Conservation (phyloP, 768 basidiomycete species). For the Boletus subcaerulescens region DNA sequence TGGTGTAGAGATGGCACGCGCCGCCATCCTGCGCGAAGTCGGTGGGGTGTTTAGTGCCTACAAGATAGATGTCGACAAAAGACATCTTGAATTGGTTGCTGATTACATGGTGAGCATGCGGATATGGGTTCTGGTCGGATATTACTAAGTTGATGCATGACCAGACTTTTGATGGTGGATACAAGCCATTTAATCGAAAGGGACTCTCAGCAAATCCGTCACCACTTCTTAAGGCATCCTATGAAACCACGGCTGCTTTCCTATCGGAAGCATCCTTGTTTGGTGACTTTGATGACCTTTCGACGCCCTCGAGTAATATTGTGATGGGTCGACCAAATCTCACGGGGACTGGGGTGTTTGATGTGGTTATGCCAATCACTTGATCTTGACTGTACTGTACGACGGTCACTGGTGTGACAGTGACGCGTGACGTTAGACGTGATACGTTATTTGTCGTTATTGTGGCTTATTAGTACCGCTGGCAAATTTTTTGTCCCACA, state of each 20-base stretch:
- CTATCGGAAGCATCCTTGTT: constrained; percentile 90
- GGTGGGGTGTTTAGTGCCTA: constrained; percentile 90
- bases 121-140: not conserved
- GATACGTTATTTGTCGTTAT: constrained; percentile 24
- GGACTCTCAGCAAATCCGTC: constrained; percentile 92
- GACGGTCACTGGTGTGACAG: constrained; percentile 2
- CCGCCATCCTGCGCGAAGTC: constrained; percentile 88
- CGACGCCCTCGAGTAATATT: constrained; percentile 87
- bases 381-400: not conserved
- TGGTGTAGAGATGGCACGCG: constrained; percentile 95
- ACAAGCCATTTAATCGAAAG: constrained; percentile 96
- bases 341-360: constrained; percentile 96
- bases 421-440: not conserved
- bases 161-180: constrained; percentile 96
- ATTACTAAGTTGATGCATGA: not conserved
- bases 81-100: constrained; percentile 95
- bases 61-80: constrained; percentile 90
- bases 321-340: constrained; percentile 83
- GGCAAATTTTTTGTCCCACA: constrained; percentile 16
- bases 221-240: constrained; percentile 96
- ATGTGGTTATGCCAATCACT: constrained; percentile 61
- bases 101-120: constrained; percentile 88
- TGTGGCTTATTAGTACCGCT: constrained; percentile 6
- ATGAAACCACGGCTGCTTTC: constrained; percentile 93
- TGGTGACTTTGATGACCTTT: constrained; percentile 93